These are phyloP conservation scores for Rhizomucor miehei DNA, from an alignment of 371 early-diverging fungal genomes.

Conservation along the genomic window DNA sequence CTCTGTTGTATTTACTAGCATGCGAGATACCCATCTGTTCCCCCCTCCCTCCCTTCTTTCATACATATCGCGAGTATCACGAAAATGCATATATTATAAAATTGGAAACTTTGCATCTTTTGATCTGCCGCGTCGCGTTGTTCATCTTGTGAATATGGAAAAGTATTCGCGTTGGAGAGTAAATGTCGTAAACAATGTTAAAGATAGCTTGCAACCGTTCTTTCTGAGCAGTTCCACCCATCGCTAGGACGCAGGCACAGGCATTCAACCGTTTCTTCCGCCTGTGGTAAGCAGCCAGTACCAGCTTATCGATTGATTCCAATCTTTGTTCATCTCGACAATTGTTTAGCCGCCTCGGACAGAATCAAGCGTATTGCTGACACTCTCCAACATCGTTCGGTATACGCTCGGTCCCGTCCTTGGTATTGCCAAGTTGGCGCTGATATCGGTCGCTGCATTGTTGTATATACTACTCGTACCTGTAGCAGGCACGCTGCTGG, in stretches of 20 bases:
- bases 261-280: conserved; percentile 87
- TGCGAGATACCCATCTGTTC: neutral
- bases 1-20: too few relatives aligned
- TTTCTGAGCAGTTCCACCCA: neutral
- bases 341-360: conserved; percentile 34
- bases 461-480: conserved; percentile 36
- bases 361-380: conserved; percentile 29
- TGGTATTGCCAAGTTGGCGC: conserved; percentile 39
- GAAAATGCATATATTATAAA: too few relatives aligned
- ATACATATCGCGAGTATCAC: too few relatives aligned
- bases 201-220: neutral
- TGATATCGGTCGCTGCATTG: conserved; percentile 28
- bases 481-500: conserved; percentile 29
- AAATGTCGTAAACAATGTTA: conserved; percentile 15
- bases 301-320: neutral
- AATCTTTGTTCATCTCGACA: neutral
- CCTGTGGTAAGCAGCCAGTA: conserved; percentile 61
- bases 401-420: conserved; percentile 46
- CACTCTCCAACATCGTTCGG: conserved; percentile 31
- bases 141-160: conserved; percentile 41
- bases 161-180: conserved; percentile 71
- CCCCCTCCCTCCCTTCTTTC: too few relatives aligned
- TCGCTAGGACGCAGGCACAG: conserved; percentile 74
- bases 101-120: too few relatives aligned
- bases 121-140: neutral